A percentile compares a stretch with the other conserved stretches of the same genome.
Evolutionary conservation across 2,329 filamentous ascomycete genomes (phyloP).

Genomic region (Coniochaeta prunicola): DNA sequence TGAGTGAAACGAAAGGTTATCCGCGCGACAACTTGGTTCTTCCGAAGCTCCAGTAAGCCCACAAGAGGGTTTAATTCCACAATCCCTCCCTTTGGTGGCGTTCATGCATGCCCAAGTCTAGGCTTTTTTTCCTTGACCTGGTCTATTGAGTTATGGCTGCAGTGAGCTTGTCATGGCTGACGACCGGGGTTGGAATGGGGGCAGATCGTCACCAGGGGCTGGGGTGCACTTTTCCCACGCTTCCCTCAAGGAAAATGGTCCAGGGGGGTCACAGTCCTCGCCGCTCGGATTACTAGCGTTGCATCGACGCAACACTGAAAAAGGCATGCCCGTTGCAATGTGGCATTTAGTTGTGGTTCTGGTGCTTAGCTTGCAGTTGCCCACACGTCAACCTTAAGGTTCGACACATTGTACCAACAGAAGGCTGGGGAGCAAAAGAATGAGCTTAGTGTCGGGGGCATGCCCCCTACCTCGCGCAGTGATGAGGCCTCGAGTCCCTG

Average conservation of each 20-base stretch:
- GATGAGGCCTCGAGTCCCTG: neutral
- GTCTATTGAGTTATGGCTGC: neutral
- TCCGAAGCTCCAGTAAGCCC: neutral
- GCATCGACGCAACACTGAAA: neutral
- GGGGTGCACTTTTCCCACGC: too few species aligned
- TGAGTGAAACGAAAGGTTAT: neutral
- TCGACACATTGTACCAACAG: neutral
- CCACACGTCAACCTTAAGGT: neutral
- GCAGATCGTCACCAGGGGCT: neutral
- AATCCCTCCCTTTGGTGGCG: constrained; percentile 2
- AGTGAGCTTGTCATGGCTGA: neutral
- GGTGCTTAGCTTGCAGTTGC: neutral
- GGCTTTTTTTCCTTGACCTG: neutral
- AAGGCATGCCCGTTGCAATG: neutral
- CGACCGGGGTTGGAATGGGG: neutral
- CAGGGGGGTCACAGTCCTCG: neutral
- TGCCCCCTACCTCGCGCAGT: neutral
- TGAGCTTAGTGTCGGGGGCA: neutral
- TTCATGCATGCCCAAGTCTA: constrained; percentile 1
- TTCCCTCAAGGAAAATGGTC: neutral
- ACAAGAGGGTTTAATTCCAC: neutral
- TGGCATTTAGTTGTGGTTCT: neutral
- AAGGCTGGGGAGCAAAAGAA: neutral
- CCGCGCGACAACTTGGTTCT: neutral
- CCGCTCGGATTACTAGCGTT: neutral